Conservation (phyloP, 306 rosid species). For the Trifolium subterraneum region DNA sequence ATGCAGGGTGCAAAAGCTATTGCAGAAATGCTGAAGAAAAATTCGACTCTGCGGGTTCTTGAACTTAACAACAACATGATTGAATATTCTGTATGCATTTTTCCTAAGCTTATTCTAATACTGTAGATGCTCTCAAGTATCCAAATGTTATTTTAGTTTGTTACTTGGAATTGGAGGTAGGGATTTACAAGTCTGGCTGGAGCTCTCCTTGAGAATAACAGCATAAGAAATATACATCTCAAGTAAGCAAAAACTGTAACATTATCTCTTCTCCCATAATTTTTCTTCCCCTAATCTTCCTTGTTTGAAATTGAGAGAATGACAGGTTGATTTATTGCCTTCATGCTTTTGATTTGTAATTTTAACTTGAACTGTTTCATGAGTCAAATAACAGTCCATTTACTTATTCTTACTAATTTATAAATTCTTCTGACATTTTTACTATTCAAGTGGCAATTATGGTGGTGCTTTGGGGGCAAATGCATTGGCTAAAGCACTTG, state of each 20-base stretch:
- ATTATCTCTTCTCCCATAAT: slow-evolving; percentile 22
- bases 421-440: slow-evolving; percentile 39
- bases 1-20: slow-evolving; percentile 91
- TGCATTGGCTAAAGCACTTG: slow-evolving; percentile 93
- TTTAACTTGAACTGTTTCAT: slow-evolving; percentile 31
- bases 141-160: slow-evolving; percentile 43
- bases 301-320: slow-evolving; percentile 4
- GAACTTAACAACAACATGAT: slow-evolving; percentile 95
- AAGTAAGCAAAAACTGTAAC: slow-evolving; percentile 59
- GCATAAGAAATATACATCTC: slow-evolving; percentile 76
- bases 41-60: slow-evolving; percentile 74
- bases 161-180: slow-evolving; percentile 72
- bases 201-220: slow-evolving; percentile 86
- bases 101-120: slow-evolving; percentile 39
- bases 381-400: slow-evolving; percentile 15
- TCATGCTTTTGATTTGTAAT: slow-evolving; percentile 33
- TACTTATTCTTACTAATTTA: slow-evolving; percentile 38
- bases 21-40: slow-evolving; percentile 88
- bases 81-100: slow-evolving; percentile 86
- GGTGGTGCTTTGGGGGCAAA: slow-evolving; percentile 98
- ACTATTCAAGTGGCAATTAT: slow-evolving; percentile 83
- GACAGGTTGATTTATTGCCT: slow-evolving; percentile 9
- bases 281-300: not conserved
- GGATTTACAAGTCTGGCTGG: slow-evolving; percentile 96
- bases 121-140: slow-evolving; percentile 11